Conservation (phyloP, 805 yeast species). For the Kluyveromyces dobzhanskii region DNA sequence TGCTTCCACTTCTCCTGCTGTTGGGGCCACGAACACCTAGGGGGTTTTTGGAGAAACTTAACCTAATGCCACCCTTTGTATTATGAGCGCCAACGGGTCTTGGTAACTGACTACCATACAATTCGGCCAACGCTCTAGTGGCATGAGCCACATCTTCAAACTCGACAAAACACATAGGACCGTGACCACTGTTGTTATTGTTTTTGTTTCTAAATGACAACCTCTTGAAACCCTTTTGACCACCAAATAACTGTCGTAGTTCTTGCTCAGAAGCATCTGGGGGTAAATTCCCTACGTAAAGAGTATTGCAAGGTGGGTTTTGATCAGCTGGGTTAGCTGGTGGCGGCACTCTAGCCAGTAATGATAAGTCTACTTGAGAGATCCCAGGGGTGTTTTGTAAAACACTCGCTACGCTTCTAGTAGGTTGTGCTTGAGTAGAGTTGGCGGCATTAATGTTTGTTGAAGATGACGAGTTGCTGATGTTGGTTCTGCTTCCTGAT, state of each 20-base stretch:
- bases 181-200: slow-evolving; percentile 50
- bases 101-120: slow-evolving; percentile 87
- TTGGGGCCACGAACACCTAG: slow-evolving; percentile 84
- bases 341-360: slow-evolving; percentile 74
- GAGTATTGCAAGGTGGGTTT: slow-evolving; percentile 96
- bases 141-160: slow-evolving; percentile 94
- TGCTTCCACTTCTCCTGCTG: slow-evolving; percentile 33
- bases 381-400: slow-evolving; percentile 12
- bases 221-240: slow-evolving; percentile 88
- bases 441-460: slow-evolving; percentile 11
- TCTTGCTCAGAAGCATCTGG: slow-evolving; percentile 96
- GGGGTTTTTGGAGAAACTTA: slow-evolving; percentile 93
- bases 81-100: slow-evolving; percentile 53
- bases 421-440: slow-evolving; percentile 6
- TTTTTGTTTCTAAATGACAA: slow-evolving; percentile 81
- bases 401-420: slow-evolving; percentile 9
- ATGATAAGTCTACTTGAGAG: slow-evolving; percentile 53
- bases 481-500: slow-evolving; percentile 9
- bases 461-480: slow-evolving; percentile 2
- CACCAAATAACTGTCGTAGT: slow-evolving; percentile 74
- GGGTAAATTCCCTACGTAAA: slow-evolving; percentile 94
- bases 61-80: slow-evolving; percentile 84
- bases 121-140: slow-evolving; percentile 85
- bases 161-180: slow-evolving; percentile 99
- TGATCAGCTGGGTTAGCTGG: slow-evolving; percentile 99